Conservation (phyloP, 441 rosid genomes). For the Manihot esculenta region DNA sequence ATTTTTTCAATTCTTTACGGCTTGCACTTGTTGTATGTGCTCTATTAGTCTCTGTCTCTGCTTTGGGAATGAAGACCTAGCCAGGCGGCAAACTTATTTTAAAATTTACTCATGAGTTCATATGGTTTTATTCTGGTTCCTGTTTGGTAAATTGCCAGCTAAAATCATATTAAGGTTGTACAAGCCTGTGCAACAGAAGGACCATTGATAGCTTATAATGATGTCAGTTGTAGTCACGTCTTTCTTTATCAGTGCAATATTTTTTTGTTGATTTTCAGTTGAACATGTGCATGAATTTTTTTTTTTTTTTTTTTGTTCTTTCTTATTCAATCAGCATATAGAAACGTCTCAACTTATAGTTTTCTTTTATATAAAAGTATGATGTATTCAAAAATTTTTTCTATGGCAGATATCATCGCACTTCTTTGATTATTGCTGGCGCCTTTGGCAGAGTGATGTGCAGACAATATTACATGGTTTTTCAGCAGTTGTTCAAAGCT, state of each 20-base stretch:
- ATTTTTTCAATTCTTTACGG: constrained; percentile 7
- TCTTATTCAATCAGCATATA: not conserved
- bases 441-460: constrained; percentile 96
- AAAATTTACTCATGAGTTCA: not conserved
- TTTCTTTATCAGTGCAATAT: not conserved
- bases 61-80: not conserved
- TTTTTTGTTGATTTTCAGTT: not conserved
- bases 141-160: not conserved
- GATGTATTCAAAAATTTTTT: constrained; percentile 14
- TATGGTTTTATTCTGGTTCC: not conserved
- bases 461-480: constrained; percentile 82
- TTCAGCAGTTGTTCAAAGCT: constrained; percentile 54
- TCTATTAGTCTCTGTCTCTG: not conserved
- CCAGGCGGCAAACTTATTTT: not conserved
- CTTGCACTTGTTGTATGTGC: not conserved
- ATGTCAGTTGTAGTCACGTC: not conserved
- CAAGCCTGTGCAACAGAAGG: not conserved
- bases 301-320: not conserved
- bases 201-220: not conserved
- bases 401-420: constrained; percentile 86
- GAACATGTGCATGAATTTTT: not conserved
- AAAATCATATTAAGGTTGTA: not conserved
- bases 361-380: not conserved
- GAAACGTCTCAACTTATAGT: not conserved
- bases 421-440: constrained; percentile 89